phyloP scores from a whole-genome alignment of 352 stramenopile genomes.

The Pythium aristosporum region DNA sequence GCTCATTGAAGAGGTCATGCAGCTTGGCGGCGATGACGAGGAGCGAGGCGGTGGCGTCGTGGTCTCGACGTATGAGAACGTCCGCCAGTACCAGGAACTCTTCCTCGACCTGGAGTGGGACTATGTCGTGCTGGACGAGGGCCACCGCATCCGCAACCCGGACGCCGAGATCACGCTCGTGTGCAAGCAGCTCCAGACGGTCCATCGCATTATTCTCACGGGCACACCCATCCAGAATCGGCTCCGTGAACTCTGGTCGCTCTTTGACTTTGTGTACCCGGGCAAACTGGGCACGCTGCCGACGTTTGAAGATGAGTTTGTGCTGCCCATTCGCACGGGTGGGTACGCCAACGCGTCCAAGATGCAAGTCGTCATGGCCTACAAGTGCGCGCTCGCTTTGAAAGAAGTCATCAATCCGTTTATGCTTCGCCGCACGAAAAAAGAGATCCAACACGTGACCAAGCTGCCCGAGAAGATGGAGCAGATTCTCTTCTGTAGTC shows the following conservation, averaged over 20 bases:
- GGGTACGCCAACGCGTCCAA: conserved; percentile 91
- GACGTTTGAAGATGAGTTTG: conserved; percentile 98
- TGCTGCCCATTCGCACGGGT: conserved; percentile 94
- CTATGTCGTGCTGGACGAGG: conserved; percentile 99
- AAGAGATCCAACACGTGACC: conserved; percentile 91
- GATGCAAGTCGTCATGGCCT: conserved; percentile 96
- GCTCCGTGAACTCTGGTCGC: conserved; percentile 95
- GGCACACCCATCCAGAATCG: conserved; percentile 95
- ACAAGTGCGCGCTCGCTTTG: conserved; percentile 95
- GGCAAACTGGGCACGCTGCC: conserved; percentile 96
- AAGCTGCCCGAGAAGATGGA: conserved; percentile 97
- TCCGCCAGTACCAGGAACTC: conserved; percentile 89
- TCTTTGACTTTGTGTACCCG: conserved; percentile 99
- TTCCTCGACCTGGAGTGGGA: conserved; percentile 94
- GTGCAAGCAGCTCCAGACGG: conserved; percentile 90
- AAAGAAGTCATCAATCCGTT: conserved; percentile 97
- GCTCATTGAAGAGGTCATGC: conserved; percentile 62
- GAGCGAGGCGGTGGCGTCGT: conserved; percentile 88
- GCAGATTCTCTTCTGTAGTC: conserved; percentile 96
- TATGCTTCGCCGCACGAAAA: conserved; percentile 94
- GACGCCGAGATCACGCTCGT: conserved; percentile 95
- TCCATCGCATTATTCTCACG: conserved; percentile 92
- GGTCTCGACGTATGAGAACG: conserved; percentile 97
- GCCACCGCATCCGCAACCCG: conserved; percentile 98
- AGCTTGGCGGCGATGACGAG: conserved; percentile 28